Evolutionary conservation across 805 yeast genomes (phyloP).

Genomic region (Cyberlindnera maritima): DNA sequence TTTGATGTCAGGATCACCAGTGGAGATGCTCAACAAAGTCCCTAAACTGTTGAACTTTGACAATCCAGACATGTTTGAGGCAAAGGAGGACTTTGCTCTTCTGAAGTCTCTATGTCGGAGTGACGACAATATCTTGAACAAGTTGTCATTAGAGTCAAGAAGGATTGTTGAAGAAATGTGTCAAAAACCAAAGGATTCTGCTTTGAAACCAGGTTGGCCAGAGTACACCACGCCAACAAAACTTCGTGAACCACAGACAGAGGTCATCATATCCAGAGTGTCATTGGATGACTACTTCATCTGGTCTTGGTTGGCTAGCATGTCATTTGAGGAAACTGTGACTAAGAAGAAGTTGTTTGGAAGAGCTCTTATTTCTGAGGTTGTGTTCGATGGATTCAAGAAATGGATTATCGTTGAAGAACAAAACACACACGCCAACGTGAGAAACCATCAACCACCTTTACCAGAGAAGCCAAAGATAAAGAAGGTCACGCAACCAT

Average conservation of each 20-base stretch:
- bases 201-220: slow-evolving; percentile 42
- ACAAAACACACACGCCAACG: slow-evolving; percentile 39
- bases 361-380: slow-evolving; percentile 76
- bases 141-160: slow-evolving; percentile 71
- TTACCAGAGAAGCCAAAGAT: slow-evolving; percentile 22
- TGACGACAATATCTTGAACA: slow-evolving; percentile 52
- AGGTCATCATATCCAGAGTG: slow-evolving; percentile 49
- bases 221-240: slow-evolving; percentile 28
- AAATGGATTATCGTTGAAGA: slow-evolving; percentile 81
- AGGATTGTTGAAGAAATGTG: slow-evolving; percentile 46
- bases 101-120: slow-evolving; percentile 68
- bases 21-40: slow-evolving; percentile 59
- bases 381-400: slow-evolving; percentile 69
- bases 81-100: slow-evolving; percentile 75
- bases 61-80: slow-evolving; percentile 63
- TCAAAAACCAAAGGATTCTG: slow-evolving; percentile 30
- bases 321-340: slow-evolving; percentile 71
- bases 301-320: slow-evolving; percentile 85
- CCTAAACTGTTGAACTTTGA: slow-evolving; percentile 64
- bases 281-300: slow-evolving; percentile 83
- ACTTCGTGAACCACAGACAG: slow-evolving; percentile 20
- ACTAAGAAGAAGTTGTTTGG: slow-evolving; percentile 71
- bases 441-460: slow-evolving; percentile 23
- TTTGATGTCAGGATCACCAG: slow-evolving; percentile 41
- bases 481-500: slow-evolving; percentile 20